phyloP scores from a whole-genome alignment of 78 protist genomes.

The Protostelium mycophagum region DNA sequence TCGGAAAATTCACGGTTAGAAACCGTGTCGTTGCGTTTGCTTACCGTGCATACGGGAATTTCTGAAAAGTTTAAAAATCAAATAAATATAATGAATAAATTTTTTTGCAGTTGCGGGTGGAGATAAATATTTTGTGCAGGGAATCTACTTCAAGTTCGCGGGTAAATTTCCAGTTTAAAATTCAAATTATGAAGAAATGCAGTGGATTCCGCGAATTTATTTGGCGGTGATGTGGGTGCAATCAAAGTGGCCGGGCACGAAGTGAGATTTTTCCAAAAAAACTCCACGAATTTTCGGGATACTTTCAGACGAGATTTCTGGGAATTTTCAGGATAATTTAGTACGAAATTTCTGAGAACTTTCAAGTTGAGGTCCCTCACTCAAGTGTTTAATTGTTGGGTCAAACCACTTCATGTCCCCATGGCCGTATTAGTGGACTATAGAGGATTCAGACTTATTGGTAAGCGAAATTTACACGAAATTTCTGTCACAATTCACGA shows the following conservation, averaged over 20 bases:
- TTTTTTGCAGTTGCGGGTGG: constrained; percentile 14
- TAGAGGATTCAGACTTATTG: constrained; percentile 58
- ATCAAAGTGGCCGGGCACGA: constrained; percentile 54
- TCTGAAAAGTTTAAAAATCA: too few species aligned
- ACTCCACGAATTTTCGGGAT: background rate
- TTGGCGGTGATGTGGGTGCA: constrained; percentile 48
- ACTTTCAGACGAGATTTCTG: too few species aligned
- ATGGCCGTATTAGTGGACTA: constrained; percentile 67
- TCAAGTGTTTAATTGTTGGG: constrained; percentile 40
- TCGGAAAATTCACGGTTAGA: background rate
- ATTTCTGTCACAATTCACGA: constrained; percentile 31
- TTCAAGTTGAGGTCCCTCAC: constrained; percentile 8
- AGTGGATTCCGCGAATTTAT: constrained; percentile 41
- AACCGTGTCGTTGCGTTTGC: too few species aligned
- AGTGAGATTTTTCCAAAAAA: constrained; percentile 12
- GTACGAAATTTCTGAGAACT: too few species aligned
- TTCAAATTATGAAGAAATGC: background rate
- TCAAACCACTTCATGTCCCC: constrained; percentile 45
- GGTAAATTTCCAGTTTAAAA: background rate
- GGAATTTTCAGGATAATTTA: too few species aligned
- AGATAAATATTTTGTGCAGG: constrained; percentile 46
- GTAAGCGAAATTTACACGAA: constrained; percentile 45
- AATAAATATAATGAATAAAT: too few species aligned
- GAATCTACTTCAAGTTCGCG: constrained; percentile 56
- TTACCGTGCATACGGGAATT: too few species aligned